Base-by-base conservation (phyloP, 2,329 filamentous ascomycete species). In the Alternaria sp. region DNA sequence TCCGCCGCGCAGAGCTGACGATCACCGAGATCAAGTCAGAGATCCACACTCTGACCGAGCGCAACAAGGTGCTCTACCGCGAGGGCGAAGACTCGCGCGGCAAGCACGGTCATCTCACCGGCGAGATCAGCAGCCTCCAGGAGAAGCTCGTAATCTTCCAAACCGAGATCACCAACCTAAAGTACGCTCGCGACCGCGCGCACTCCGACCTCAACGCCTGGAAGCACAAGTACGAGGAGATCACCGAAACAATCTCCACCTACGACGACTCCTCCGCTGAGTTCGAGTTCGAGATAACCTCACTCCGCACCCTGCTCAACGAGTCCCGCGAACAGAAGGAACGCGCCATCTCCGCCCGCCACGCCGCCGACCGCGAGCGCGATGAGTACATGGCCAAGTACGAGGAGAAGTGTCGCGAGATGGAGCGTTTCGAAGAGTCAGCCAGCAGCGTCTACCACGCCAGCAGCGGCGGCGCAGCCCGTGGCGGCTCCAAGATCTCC, bases 271-370 rank as follows among this genome's bases (percentile, higher is more conserved):
- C 64, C 17, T 70, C 67, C 6, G 64, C 64, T 5, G 69, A 73
- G 23, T 59, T 73, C 6, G 71, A 73, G 50, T 71, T 71, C n/a
- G 71, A 73, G 40, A 73, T 73, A 17, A 65, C 69, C 5, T 68
- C 63, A 10, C 54, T 73, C 32, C 67, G 71, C 8, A 66, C 62
- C 0, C 59, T 72, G n/a, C 60, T 73, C 36, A 66, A 65, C 40
- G 71, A 73, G 46, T 66, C 70, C 9, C 69, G 71, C 19, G 70
- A 73, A 47, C 70, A 73, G 54, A 73, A 73, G 50, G 71, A 72
- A 19, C 67, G 69, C 8, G 70, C 71, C 3, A 72, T 73, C 10
- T 54, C 62, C 15, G 70, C 69, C 2, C 64, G 71, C 2, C 64
- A 73, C 45, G 60, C 66, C 8, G 70, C 71, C n/a, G 70, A 73